These are phyloP conservation scores for Bruguiera sexangula DNA, from an alignment of 345 rosid species.

Conservation along the genomic window DNA sequence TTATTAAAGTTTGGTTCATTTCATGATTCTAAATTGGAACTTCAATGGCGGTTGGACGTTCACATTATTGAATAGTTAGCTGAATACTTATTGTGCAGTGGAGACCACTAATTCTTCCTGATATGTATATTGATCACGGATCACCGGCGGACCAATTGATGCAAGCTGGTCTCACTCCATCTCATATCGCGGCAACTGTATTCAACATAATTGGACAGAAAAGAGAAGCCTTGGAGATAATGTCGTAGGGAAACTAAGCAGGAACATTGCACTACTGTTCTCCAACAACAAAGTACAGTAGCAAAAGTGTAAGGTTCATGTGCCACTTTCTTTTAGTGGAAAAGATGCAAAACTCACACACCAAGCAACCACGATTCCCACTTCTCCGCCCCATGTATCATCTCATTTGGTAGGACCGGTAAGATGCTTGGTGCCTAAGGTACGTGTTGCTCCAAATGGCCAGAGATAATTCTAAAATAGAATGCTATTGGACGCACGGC, in stretches of 20 bases:
- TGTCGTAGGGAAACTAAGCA: slow-evolving; percentile 31
- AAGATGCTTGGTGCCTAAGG: too few species aligned
- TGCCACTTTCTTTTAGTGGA: too few species aligned
- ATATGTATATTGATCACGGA: slow-evolving; percentile 78
- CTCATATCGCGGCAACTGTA: slow-evolving; percentile 84
- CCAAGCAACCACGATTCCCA: too few species aligned
- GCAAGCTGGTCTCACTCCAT: slow-evolving; percentile 79
- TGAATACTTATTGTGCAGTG: slow-evolving; percentile 46
- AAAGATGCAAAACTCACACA: too few species aligned
- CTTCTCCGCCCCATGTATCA: too few species aligned
- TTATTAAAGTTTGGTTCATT: too few species aligned
- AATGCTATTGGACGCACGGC: too few species aligned
- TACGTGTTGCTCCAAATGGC: too few species aligned
- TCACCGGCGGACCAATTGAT: slow-evolving; percentile 65
- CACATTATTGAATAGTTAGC: neutral
- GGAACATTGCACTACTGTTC: neutral
- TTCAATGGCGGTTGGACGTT: too few species aligned
- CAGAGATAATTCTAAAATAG: too few species aligned
- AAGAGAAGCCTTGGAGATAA: slow-evolving; percentile 56
- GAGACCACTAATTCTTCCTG: slow-evolving; percentile 84
- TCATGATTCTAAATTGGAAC: too few species aligned
- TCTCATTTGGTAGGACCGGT: too few species aligned
- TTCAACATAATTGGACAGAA: slow-evolving; percentile 59
- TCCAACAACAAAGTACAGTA: slow-evolving; percentile 15
- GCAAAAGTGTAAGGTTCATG: neutral